Evolutionary conservation across 331 rosid species (phyloP), one percentile per base, ranked within the genome.

Genomic region (Stylosanthes scabra): DNA sequence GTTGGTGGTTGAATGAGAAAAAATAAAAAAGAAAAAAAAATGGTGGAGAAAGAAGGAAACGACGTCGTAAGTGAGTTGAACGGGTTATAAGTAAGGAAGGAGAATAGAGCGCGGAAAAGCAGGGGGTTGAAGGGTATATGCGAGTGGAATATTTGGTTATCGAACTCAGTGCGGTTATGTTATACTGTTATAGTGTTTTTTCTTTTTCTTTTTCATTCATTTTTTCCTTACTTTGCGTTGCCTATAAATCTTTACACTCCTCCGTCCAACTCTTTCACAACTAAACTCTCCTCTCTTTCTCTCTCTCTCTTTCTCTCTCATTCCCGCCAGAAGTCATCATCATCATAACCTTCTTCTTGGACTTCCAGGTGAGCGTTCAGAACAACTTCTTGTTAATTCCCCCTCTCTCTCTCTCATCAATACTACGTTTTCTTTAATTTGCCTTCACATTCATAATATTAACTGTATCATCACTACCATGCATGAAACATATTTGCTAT

Each of bases 231-330:
- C 1, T 50, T 52, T 6, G n/a, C 2, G 56, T 77, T 57, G 68
- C 68, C 78, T 88, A 81, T 88, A 88, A 76, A 88, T 58, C 6
- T n/a, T 9, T 8, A 2, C 14, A 2, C 14, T 11, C 2, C 28
- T 31, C 54, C 8, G 65, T 40, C 56, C 52, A 7, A 63, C n/a
- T 16, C 9, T 50, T 67, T 25, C 63, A 55, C 59, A 41, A 28
- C 46, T 9, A 9, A 9, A 56, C 29, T 55, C 40, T 11, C 51
- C 51, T 46, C 20, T 29, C 66, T 37, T 7, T 40, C 3, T 12
- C 1, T 8, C 52, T 9, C 0, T n/a, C 8, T 29, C 45, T 41
- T 16, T 42, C 9, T 39, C 11, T 3, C 25, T 34, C 9, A 4
- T 49, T 56, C 20, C 51, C 49, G 8, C 56, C 8, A 29, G 60